Evolutionary conservation across 441 rosid genomes (phyloP).

Genomic region (Populus hybrid): DNA sequence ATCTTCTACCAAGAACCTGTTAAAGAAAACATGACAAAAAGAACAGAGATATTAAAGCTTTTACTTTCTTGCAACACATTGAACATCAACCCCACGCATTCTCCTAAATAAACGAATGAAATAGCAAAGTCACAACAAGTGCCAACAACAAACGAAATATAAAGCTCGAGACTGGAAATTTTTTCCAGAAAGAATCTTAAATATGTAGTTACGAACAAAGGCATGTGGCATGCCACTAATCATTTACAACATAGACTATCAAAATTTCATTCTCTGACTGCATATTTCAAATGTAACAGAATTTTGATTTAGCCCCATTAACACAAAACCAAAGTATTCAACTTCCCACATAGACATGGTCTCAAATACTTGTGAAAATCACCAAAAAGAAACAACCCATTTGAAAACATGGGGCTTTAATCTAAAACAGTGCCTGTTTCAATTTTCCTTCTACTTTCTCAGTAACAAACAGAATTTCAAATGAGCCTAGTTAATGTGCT

Average conservation of each 20-base stretch:
- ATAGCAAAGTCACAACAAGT: not conserved
- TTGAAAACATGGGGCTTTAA: too few relatives aligned
- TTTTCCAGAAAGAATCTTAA: too few relatives aligned
- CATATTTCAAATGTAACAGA: not conserved
- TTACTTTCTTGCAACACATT: not conserved
- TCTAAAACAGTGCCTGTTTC: too few relatives aligned
- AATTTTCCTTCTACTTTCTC: too few relatives aligned
- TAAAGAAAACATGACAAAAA: not conserved
- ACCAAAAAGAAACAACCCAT: too few relatives aligned
- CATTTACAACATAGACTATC: not conserved
- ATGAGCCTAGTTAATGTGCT: too few relatives aligned
- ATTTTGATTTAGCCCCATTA: not conserved
- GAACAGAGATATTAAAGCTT: too few relatives aligned
- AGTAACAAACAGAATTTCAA: too few relatives aligned
- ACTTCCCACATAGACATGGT: not conserved
- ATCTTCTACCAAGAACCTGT: constrained; percentile 38
- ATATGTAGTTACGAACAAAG: too few relatives aligned
- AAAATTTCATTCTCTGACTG: not conserved
- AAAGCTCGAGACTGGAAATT: not conserved
- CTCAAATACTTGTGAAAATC: too few relatives aligned
- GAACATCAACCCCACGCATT: not conserved
- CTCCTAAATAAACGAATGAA: not conserved
- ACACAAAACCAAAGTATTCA: constrained; percentile 1
- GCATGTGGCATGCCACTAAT: not conserved
- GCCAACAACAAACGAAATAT: not conserved